Evolutionary conservation across 208 protist genomes (phyloP), one percentile per base, ranked within the genome.

Genomic region (Trypanosoma cruzi): DNA sequence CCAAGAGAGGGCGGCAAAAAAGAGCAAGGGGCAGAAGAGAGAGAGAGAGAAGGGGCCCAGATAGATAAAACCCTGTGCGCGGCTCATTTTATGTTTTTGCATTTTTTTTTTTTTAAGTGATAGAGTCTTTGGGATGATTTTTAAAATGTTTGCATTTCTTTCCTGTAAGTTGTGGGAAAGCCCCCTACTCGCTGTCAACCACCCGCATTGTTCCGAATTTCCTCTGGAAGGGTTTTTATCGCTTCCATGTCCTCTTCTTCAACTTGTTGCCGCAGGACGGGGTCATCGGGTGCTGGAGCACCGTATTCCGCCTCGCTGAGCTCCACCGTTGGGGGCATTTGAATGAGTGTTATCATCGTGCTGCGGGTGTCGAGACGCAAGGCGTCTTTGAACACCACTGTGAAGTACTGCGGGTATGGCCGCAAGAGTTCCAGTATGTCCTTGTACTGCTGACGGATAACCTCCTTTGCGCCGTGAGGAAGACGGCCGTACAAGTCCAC

Each of bases 331-430:
- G 68, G 69, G 11, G 79, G 77, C 50, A 46, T 32, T 52, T 71
- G 55, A n/a, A 80, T 29, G 52, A 84, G 66, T 42, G 70, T 73
- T 14, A 84, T 61, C 20, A 67, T 32, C 2, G 68, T 68, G 4
- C 10, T 24, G 36, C 68, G 66, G 40, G 54, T 73, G 42, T 77
- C 71, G 55, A 77, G 42, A 1, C 55, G 56, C 24, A 59, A 20
- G 11, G 61, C 64, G 48, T 79, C 72, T 29, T 61, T 42, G 66
- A 79, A 81, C 2, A 81, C 77, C 16, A 89, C 70, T 11, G 79
- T 36, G 32, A 89, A 89, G 52, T 77, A 81, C 61, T 85, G 57
- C 13, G 83, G 83, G 48, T 89, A 77, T 4, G 44, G 61, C 24
- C 72, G 64, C 32, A 84, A 40, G 16, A 89, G 53, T n/a, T 62